phyloP scores from a whole-genome alignment of 768 basidiomycete genomes.

The Imleria badia region DNA sequence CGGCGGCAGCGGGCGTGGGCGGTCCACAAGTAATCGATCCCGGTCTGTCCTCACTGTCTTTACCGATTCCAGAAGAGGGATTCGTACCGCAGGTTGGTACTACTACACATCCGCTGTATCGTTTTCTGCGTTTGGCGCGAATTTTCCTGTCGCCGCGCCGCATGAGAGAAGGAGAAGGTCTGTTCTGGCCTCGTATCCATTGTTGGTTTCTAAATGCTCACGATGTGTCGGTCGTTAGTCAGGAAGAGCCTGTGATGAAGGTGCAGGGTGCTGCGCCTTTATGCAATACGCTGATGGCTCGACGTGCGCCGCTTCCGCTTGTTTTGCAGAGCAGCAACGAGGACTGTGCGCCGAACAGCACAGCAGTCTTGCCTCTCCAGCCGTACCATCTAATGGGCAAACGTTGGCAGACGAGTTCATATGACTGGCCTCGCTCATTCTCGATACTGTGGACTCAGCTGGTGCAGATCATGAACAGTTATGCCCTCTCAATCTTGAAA shows the following conservation, averaged over 20 bases:
- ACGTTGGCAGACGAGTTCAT: no score
- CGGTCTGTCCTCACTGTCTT: not conserved
- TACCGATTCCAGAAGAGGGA: slow-evolving; percentile 53
- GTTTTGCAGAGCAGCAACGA: slow-evolving; percentile 4
- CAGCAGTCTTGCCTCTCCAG: slow-evolving; percentile 5
- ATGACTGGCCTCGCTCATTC: no score
- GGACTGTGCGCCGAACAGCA: slow-evolving; percentile 1
- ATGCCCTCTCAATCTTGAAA: no score
- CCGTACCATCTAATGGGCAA: slow-evolving; percentile 40
- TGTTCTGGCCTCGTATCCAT: not conserved
- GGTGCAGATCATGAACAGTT: no score
- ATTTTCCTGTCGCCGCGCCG: not conserved
- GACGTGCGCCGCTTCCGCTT: slow-evolving; percentile 20
- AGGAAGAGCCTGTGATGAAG: slow-evolving; percentile 24
- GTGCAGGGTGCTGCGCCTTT: not conserved
- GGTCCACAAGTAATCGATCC: not conserved
- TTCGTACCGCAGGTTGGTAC: slow-evolving; percentile 59
- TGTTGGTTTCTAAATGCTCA: not conserved
- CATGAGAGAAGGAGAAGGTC: slow-evolving; percentile 24
- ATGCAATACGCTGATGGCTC: slow-evolving; percentile 20
- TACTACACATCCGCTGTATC: slow-evolving; percentile 59
- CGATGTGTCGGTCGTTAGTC: slow-evolving; percentile 8
- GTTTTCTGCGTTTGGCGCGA: slow-evolving; percentile 68
- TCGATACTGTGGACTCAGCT: no score
- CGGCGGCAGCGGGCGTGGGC: slow-evolving; percentile 5